These are phyloP conservation scores for Fusarium sp. DNA, from an alignment of 2,329 filamentous ascomycete genomes.

Conservation along the genomic window DNA sequence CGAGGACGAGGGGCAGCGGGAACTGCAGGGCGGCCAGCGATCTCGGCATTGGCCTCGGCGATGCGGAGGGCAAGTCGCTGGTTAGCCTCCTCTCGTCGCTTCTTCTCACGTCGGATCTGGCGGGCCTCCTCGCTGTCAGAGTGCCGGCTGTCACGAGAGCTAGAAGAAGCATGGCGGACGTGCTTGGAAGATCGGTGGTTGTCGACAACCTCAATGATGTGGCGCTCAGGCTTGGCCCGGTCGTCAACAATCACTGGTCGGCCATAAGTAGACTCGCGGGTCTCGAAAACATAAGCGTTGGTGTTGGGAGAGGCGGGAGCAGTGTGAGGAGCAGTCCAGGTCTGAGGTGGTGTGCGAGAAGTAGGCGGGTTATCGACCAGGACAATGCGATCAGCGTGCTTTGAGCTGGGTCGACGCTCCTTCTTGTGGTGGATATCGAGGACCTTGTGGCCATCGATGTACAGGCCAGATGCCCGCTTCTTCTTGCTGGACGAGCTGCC, in stretches of 20 bases:
- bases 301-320: slow-evolving; percentile 54
- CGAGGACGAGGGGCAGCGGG: slow-evolving; percentile 42
- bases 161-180: slow-evolving; percentile 52
- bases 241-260: slow-evolving; percentile 56
- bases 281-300: slow-evolving; percentile 43
- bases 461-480: slow-evolving; percentile 52
- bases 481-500: slow-evolving; percentile 48
- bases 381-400: slow-evolving; percentile 56
- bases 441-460: slow-evolving; percentile 54
- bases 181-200: slow-evolving; percentile 48
- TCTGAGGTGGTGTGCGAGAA: slow-evolving; percentile 60
- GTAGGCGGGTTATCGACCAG: slow-evolving; percentile 60
- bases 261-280: slow-evolving; percentile 40
- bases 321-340: slow-evolving; percentile 55
- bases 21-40: slow-evolving; percentile 53
- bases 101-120: slow-evolving; percentile 29
- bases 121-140: slow-evolving; percentile 49
- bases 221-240: slow-evolving; percentile 44
- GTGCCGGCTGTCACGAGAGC: slow-evolving; percentile 50
- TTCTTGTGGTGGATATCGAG: slow-evolving; percentile 51
- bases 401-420: slow-evolving; percentile 44
- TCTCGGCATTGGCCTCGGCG: slow-evolving; percentile 57
- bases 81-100: slow-evolving; percentile 43
- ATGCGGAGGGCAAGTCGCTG: slow-evolving; percentile 52
- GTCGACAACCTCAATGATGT: slow-evolving; percentile 55